A percentile compares a stretch with the other conserved stretches of the same genome.
Conservation (phyloP, 768 basidiomycete species). For the Termitomyces sp. region DNA sequence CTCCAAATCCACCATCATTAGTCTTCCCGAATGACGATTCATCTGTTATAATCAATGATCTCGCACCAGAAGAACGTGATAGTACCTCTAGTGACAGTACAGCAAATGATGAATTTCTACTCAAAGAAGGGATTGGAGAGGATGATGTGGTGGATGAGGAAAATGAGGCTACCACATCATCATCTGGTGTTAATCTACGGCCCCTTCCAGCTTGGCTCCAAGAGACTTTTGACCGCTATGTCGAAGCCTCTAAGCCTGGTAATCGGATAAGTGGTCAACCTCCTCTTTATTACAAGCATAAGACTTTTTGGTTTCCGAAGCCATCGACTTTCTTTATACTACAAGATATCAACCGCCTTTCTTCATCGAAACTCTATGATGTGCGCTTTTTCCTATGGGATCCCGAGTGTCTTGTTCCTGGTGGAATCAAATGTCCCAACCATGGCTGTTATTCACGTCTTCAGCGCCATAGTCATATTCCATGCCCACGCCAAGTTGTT, state of each 20-base stretch:
- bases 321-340: not conserved
- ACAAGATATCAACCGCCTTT: not conserved
- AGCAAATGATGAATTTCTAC: no score
- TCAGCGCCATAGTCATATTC: conserved; percentile 6
- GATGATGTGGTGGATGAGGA: not conserved
- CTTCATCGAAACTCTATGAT: conserved; percentile 9
- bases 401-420: not conserved
- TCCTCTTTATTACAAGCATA: not conserved
- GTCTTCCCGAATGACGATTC: no score
- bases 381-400: conserved; percentile 15
- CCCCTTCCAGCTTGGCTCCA: not conserved
- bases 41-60: no score
- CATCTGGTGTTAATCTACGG: not conserved
- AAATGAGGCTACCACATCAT: no score
- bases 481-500: conserved; percentile 10
- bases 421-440: conserved; percentile 10
- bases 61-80: no score
- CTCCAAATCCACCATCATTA: no score
- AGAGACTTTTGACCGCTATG: not conserved
- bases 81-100: no score
- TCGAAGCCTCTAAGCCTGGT: not conserved
- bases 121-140: not conserved
- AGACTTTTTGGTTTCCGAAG: not conserved
- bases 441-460: conserved; percentile 1
- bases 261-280: not conserved